Conservation (phyloP, 1,284 basidiomycete species). For the Omphalotus olearius region DNA sequence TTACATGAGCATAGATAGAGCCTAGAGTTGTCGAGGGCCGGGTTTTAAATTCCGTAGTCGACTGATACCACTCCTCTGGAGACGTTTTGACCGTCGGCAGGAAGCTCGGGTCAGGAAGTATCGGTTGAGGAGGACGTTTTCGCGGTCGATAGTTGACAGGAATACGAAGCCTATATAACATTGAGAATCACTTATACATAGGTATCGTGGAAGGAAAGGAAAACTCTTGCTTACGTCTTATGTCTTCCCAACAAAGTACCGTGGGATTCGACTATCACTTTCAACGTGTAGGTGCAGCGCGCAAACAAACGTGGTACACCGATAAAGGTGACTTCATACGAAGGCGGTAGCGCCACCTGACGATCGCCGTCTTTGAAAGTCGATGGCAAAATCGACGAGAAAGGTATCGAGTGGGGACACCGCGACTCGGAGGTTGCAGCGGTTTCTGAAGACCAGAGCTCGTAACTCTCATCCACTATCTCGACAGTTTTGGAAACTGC, state of each 20-base stretch:
- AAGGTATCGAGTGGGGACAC: constrained; percentile 3
- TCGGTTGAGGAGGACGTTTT: constrained; percentile 6
- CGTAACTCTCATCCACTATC: constrained; percentile 3
- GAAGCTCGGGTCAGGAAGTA: not conserved
- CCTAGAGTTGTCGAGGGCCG: not conserved
- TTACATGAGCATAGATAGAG: constrained; percentile 7
- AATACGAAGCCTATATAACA: constrained; percentile 2
- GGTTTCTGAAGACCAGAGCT: constrained; percentile 7
- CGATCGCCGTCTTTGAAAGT: constrained; percentile 2
- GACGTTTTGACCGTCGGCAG: constrained; percentile 5
- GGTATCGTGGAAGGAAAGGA: not conserved
- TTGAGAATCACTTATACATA: not conserved
- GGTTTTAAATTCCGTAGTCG: not conserved
- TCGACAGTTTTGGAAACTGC: not conserved
- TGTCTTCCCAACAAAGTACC: constrained; percentile 4
- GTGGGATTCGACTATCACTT: constrained; percentile 2
- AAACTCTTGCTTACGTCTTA: constrained; percentile 1
- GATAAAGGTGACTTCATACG: constrained; percentile 1
- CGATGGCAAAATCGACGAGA: constrained; percentile 4
- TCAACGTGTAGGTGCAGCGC: constrained; percentile 7
- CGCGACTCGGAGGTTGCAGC: not conserved
- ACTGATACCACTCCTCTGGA: constrained; percentile 12
- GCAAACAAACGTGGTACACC: constrained; percentile 2
- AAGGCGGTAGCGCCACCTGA: constrained; percentile 8
- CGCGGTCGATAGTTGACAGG: constrained; percentile 10